A percentile compares a stretch with the other conserved stretches of the same genome.
Conservation (phyloP, 208 protist genomes). For the Phytomonas serpens region DNA sequence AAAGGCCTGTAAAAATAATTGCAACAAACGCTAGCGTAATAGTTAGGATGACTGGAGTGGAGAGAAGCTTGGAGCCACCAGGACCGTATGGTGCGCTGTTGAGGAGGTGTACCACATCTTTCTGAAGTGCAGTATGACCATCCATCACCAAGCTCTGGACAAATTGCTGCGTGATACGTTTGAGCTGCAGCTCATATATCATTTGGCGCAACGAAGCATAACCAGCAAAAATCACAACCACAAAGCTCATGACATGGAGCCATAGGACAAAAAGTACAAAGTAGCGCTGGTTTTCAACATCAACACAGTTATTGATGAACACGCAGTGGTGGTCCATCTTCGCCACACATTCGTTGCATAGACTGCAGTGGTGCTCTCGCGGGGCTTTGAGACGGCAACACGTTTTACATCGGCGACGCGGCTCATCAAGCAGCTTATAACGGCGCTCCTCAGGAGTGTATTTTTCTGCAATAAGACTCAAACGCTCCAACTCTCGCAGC, state of each 20-base stretch:
- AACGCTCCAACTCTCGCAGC: conserved; percentile 27
- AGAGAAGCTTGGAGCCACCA: conserved; percentile 17
- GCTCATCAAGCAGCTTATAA: conserved; percentile 38
- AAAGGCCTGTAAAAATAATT: conserved; percentile 40
- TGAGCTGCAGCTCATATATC: conserved; percentile 14
- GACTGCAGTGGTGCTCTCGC: conserved; percentile 78
- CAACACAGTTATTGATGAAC: conserved; percentile 88
- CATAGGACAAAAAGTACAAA: conserved; percentile 65
- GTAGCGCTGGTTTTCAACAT: conserved; percentile 75
- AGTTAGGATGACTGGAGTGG: conserved; percentile 24
- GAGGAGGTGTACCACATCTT: conserved; percentile 2
- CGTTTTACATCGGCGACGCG: conserved; percentile 47
- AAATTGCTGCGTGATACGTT: neutral
- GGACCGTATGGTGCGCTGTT: conserved; percentile 27
- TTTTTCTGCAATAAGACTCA: conserved; percentile 23
- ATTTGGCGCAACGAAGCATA: conserved; percentile 19
- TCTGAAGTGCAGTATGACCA: neutral
- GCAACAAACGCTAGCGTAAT: conserved; percentile 25
- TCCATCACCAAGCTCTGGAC: neutral
- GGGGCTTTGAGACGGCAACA: conserved; percentile 79
- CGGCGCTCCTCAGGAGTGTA: conserved; percentile 24
- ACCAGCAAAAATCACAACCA: conserved; percentile 22
- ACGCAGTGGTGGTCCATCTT: conserved; percentile 90
- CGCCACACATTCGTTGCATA: conserved; percentile 68
- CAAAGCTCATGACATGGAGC: conserved; percentile 30